A percentile compares a stretch with the other conserved stretches of the same genome.
phyloP scores from a whole-genome alignment of 192 early-diverging fungal genomes.

The Backusella liffmaniae region DNA sequence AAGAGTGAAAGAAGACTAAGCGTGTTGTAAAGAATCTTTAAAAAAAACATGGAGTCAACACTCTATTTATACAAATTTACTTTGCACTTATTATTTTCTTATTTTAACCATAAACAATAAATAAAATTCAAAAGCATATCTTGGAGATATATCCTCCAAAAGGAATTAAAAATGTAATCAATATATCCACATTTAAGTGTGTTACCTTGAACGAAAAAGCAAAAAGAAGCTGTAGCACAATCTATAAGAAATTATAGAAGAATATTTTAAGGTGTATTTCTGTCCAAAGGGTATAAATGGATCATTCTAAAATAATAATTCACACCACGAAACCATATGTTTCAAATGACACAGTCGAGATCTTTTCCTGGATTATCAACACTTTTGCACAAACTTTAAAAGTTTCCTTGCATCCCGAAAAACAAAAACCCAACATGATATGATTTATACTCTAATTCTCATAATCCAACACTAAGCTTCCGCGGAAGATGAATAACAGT shows the following conservation, averaged over 20 bases:
- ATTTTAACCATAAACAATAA: not conserved
- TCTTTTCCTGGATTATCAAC: not conserved
- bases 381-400: not conserved
- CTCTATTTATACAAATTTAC: not conserved
- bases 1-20: not conserved
- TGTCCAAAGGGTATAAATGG: slow-evolving; percentile 1
- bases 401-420: not conserved
- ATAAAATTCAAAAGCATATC: not conserved
- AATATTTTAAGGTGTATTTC: not conserved
- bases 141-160: not conserved
- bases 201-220: not conserved
- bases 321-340: slow-evolving; percentile 1
- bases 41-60: not conserved
- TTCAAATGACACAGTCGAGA: not conserved
- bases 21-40: not conserved
- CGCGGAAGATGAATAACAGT: not conserved
- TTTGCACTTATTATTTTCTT: not conserved
- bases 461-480: not conserved
- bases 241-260: slow-evolving; percentile 1
- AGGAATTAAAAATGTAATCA: not conserved
- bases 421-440: not conserved
- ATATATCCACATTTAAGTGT: not conserved
- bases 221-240: not conserved
- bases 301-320: slow-evolving; percentile 8
- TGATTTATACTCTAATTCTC: not conserved